These are phyloP conservation scores for Cutaneotrichosporon spelunceum DNA, from an alignment of 1,284 basidiomycete species.

Conservation along the genomic window DNA sequence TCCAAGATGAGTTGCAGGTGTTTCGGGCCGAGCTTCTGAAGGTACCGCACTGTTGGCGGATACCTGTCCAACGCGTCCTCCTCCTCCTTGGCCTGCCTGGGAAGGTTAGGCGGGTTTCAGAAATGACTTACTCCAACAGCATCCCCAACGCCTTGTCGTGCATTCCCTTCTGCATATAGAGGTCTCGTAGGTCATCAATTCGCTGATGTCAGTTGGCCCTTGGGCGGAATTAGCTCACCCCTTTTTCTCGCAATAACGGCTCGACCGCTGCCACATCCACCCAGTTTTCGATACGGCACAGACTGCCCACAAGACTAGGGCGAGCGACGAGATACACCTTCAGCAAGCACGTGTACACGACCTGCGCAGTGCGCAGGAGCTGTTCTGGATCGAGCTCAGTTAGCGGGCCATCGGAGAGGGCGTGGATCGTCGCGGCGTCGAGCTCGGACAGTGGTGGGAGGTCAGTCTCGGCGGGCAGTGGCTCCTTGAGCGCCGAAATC, in stretches of 20 bases:
- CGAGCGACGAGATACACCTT: constrained; percentile 84
- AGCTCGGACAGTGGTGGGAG: constrained; percentile 44
- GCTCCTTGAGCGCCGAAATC: constrained; percentile 66
- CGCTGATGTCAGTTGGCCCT: constrained; percentile 59
- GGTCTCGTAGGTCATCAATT: constrained; percentile 81
- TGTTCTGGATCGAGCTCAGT: constrained; percentile 70
- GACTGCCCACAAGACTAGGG: constrained; percentile 75
- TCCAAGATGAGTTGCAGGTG: constrained; percentile 75
- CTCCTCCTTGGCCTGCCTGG: constrained; percentile 74
- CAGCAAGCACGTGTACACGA: constrained; percentile 93
- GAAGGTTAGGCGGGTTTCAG: not conserved
- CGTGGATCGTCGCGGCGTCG: constrained; percentile 63
- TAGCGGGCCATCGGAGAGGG: constrained; percentile 68
- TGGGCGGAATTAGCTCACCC: constrained; percentile 57
- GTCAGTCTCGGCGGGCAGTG: constrained; percentile 56
- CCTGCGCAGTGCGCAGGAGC: constrained; percentile 79
- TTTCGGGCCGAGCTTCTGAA: constrained; percentile 82
- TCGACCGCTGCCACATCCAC: constrained; percentile 95
- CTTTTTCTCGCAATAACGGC: constrained; percentile 72
- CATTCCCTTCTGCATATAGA: constrained; percentile 95
- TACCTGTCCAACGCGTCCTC: constrained; percentile 74
- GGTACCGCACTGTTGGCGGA: constrained; percentile 77
- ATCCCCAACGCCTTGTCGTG: constrained; percentile 82
- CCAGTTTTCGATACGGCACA: constrained; percentile 93
- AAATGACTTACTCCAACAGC: constrained; percentile 65